Evolutionary conservation across 371 early-diverging fungal genomes (phyloP), one percentile per base, ranked within the genome.

Genomic region (Mortierella sp.): DNA sequence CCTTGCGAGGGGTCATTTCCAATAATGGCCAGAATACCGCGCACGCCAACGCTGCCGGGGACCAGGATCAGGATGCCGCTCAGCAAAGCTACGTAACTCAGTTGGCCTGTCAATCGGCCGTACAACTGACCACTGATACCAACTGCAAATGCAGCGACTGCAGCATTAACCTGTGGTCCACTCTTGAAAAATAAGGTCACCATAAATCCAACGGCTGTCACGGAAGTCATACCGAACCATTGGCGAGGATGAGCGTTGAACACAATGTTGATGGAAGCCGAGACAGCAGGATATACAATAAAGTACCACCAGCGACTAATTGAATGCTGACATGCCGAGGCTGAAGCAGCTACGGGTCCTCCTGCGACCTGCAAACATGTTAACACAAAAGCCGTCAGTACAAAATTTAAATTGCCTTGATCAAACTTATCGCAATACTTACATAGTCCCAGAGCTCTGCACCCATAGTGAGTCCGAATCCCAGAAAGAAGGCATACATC

Each of bases 391-490:
- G 8, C 4, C 8, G n/a, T 49, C 49, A 49, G 23, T 19, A 8
- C 4, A 23, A n/a, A 5, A 22, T 49, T 19, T 31, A n/a, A 34
- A 61, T 12, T 23, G 43, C 7, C 0, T 22, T n/a, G n/a, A 2
- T 15, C 29, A 7, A 26, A 55, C 23, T 23, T 37, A 1, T 13
- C 13, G 37, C 37, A 49, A 42, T 34, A 17, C 76, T 61, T 85
- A 86, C 40, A 86, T 86, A 80, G 7, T 57, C 66, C 69, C 72
- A 86, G 26, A 90, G 76, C 34, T 85, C 75, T 5, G 84, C 83
- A 2, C 93, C 93, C 19, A 92, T 72, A 5, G 87, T 82, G 63
- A 93, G 75, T 12, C 92, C 93, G 51, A 90, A 92, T 8, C 89
- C 87, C 1, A 90, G 83, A 35, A 90, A 76, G 76, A 92, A 87